phyloP scores from a whole-genome alignment of 768 basidiomycete species.

The Rhodotorula paludigena region DNA sequence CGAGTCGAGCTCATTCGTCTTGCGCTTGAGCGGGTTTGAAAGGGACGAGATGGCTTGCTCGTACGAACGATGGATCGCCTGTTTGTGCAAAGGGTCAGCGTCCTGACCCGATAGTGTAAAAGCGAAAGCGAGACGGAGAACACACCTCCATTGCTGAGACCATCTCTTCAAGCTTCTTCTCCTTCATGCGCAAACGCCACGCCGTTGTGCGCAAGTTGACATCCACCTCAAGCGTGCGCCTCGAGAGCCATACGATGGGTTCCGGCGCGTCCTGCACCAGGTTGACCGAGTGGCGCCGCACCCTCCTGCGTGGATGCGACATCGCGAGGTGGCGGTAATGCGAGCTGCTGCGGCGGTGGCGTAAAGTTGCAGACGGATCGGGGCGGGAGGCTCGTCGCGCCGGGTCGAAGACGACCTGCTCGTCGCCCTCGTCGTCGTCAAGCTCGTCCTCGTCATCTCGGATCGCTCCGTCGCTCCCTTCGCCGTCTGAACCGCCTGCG shows the following conservation, averaged over 20 bases:
- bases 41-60: slow-evolving; percentile 1
- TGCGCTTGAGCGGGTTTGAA: neutral
- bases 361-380: too few species aligned
- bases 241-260: neutral
- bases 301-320: too few species aligned
- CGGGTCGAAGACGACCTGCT: neutral
- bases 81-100: too few species aligned
- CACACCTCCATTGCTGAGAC: neutral
- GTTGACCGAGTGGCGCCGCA: neutral
- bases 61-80: slow-evolving; percentile 10
- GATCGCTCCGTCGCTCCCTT: too few species aligned
- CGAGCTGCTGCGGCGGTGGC: too few species aligned
- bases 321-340: too few species aligned
- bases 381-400: too few species aligned
- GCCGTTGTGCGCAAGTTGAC: neutral
- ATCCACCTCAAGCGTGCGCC: neutral
- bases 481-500: neutral
- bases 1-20: neutral
- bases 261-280: neutral
- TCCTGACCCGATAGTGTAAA: too few species aligned
- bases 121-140: too few species aligned
- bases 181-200: neutral
- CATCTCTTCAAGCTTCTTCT: neutral
- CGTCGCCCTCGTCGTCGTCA: neutral
- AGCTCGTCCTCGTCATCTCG: too few species aligned